Conservation (phyloP, 495 filamentous ascomycete genomes). For the Aspergillus kassunensis region DNA sequence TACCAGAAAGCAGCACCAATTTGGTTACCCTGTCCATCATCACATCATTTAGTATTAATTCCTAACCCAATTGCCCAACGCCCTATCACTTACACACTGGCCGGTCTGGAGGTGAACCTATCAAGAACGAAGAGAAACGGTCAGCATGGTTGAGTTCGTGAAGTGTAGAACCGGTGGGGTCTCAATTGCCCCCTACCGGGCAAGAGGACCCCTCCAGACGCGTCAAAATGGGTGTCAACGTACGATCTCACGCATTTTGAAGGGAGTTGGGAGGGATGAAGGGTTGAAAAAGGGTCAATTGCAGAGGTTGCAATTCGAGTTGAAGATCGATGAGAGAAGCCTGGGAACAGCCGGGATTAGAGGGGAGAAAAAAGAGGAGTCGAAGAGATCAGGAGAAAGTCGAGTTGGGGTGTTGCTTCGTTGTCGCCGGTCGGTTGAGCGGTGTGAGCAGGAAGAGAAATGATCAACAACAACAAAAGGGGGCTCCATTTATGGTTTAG, state of each 20-base stretch:
- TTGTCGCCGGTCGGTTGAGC: constrained; percentile 24
- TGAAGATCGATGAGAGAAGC: constrained; percentile 22
- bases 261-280: constrained; percentile 40
- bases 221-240: constrained; percentile 45
- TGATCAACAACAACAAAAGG: constrained; percentile 18
- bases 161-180: constrained; percentile 41
- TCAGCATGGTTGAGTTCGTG: constrained; percentile 30
- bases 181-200: constrained; percentile 30
- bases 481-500: constrained; percentile 27
- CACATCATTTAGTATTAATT: constrained; percentile 28
- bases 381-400: constrained; percentile 18
- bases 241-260: constrained; percentile 95
- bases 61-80: constrained; percentile 7
- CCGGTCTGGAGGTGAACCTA: constrained; percentile 98
- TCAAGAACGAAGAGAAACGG: constrained; percentile 33
- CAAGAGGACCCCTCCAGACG: constrained; percentile 32
- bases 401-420: too few relatives aligned
- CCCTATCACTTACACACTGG: constrained; percentile 74
- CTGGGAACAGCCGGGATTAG: constrained; percentile 18
- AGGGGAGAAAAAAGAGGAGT: constrained; percentile 17
- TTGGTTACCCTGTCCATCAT: constrained; percentile 83
- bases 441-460: constrained; percentile 20
- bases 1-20: constrained; percentile 99
- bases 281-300: constrained; percentile 16
- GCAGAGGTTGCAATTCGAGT: constrained; percentile 10